These are phyloP conservation scores for Tetradesmus lagerheimii DNA, from an alignment of 139 green algal species.

Conservation along the genomic window DNA sequence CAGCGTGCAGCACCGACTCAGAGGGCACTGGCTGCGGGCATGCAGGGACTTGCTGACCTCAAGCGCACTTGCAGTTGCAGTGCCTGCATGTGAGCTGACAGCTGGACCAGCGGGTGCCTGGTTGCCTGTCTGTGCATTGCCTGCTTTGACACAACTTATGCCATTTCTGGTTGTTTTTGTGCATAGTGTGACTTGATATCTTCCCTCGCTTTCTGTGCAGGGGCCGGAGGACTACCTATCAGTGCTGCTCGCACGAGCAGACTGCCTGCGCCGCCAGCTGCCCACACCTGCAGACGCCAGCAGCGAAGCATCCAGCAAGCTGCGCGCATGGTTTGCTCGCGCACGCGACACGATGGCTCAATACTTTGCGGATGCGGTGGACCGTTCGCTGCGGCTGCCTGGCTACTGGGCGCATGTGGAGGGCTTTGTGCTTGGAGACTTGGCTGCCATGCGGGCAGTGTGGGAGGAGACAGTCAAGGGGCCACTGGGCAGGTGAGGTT, in stretches of 20 bases:
- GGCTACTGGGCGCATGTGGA: constrained; percentile 83
- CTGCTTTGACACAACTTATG: too few relatives aligned
- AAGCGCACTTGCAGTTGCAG: too few relatives aligned
- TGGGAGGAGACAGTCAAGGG: constrained; percentile 81
- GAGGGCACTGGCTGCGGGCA: too few relatives aligned
- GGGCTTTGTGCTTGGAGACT: constrained; percentile 57
- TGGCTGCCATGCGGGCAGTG: constrained; percentile 66
- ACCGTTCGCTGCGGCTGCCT: constrained; percentile 64
- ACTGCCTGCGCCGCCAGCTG: constrained; percentile 60
- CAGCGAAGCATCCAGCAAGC: neutral
- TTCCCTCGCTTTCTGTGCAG: constrained; percentile 29
- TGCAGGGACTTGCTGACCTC: too few relatives aligned
- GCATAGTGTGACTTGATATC: neutral
- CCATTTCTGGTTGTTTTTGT: neutral
- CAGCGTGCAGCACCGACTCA: too few relatives aligned
- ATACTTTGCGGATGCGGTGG: constrained; percentile 73
- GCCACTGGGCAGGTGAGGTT: constrained; percentile 50
- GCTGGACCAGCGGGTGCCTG: too few relatives aligned
- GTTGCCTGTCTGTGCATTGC: too few relatives aligned
- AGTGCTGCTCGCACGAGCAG: constrained; percentile 77
- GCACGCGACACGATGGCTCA: constrained; percentile 56
- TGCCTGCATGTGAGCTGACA: too few relatives aligned
- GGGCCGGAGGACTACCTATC: constrained; percentile 74
- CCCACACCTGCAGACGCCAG: neutral
- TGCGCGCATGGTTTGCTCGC: constrained; percentile 51